phyloP scores from a whole-genome alignment of 768 basidiomycete species.

The Agrocybe praecox region DNA sequence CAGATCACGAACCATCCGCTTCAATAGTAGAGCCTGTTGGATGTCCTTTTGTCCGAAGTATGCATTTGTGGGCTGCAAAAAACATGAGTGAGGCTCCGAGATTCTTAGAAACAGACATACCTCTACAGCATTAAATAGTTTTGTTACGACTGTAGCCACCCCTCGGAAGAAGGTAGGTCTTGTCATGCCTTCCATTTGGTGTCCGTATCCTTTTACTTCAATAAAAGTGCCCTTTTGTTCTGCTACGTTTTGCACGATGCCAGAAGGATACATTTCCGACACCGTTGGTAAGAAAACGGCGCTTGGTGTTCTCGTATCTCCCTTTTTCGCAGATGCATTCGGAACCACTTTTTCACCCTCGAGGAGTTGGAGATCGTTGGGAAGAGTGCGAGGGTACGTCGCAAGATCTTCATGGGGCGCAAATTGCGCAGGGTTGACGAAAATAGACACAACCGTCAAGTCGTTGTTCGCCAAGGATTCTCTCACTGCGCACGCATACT shows the following conservation, averaged over 20 bases:
- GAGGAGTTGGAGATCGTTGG: constrained; percentile 71
- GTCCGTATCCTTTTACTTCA: constrained; percentile 87
- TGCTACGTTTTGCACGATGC: constrained; percentile 75
- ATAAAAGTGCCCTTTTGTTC: constrained; percentile 88
- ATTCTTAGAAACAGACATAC: constrained; percentile 36
- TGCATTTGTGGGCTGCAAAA: constrained; percentile 76
- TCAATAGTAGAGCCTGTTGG: constrained; percentile 89
- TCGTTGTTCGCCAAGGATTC: constrained; percentile 79
- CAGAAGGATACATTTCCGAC: constrained; percentile 90
- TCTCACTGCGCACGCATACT: constrained; percentile 54
- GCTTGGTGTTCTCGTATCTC: constrained; percentile 40
- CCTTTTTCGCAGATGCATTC: background rate
- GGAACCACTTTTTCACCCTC: constrained; percentile 25
- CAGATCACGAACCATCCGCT: constrained; percentile 76
- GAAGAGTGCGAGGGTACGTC: constrained; percentile 88
- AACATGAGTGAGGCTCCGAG: background rate
- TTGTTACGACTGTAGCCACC: constrained; percentile 92
- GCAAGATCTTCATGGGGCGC: constrained; percentile 93
- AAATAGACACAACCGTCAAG: constrained; percentile 90
- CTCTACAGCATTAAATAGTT: constrained; percentile 91
- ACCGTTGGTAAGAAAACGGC: constrained; percentile 83
- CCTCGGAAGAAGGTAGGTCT: constrained; percentile 94
- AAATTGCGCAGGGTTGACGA: constrained; percentile 98
- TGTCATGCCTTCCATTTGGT: constrained; percentile 90
- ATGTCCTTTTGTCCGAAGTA: constrained; percentile 99